Evolutionary conservation across 2,329 filamentous ascomycete genomes (phyloP).

Genomic region (Raffaelea albimanens): DNA sequence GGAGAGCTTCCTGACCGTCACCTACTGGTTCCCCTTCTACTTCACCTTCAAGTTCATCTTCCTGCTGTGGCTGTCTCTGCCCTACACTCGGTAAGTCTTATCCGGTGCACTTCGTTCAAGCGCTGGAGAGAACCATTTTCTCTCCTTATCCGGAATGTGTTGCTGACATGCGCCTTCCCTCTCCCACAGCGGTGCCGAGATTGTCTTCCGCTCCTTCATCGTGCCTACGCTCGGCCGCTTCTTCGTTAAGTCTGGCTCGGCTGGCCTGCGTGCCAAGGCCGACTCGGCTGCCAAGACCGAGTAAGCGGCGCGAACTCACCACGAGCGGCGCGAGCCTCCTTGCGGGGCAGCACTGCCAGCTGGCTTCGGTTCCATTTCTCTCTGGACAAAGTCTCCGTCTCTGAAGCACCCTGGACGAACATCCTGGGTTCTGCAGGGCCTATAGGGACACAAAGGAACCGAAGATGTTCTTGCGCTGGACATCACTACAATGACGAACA

Average conservation of each 20-base stretch:
- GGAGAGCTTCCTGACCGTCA: conserved; percentile 73
- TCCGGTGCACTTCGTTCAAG: neutral
- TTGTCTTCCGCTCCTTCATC: conserved; percentile 95
- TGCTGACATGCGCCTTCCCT: conserved; percentile 11
- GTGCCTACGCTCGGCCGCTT: conserved; percentile 86
- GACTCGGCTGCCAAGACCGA: conserved; percentile 65
- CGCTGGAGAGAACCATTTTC: too few relatives aligned
- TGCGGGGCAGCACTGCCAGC: neutral
- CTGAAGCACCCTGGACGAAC: too few relatives aligned
- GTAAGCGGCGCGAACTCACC: conserved; percentile 28
- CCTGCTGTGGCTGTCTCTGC: conserved; percentile 94
- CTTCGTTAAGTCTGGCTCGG: conserved; percentile 63
- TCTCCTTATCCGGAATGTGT: neutral
- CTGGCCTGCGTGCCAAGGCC: conserved; percentile 82
- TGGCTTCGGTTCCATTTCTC: neutral
- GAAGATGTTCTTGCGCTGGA: too few relatives aligned
- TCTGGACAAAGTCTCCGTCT: neutral
- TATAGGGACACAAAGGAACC: too few relatives aligned
- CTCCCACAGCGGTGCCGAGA: conserved; percentile 68
- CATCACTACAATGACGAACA: too few relatives aligned
- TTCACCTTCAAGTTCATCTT: conserved; percentile 99
- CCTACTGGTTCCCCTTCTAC: conserved; percentile 98
- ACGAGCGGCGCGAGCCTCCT: neutral
- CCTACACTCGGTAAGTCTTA: conserved; percentile 74
- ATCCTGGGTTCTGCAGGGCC: too few relatives aligned